Conservation (phyloP, 805 yeast genomes). For the Barnettozyma salicaria region DNA sequence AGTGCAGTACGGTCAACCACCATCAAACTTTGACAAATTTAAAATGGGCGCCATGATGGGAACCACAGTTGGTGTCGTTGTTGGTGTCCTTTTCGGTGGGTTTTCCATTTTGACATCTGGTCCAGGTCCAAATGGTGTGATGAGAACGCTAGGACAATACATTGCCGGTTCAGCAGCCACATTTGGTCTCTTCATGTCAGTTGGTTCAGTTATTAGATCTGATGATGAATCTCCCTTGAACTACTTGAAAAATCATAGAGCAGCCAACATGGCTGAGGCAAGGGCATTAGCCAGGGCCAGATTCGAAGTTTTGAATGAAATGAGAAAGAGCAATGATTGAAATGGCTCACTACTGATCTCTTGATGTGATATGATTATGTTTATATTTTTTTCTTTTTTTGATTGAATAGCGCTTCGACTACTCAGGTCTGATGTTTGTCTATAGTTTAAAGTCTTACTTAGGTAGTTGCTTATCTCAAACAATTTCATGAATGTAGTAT, state of each 20-base stretch:
- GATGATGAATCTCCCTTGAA: slow-evolving; percentile 35
- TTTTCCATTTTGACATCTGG: slow-evolving; percentile 87
- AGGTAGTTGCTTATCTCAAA: too few relatives aligned
- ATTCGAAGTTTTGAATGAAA: slow-evolving; percentile 27
- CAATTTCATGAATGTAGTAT: too few relatives aligned
- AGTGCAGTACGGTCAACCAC: slow-evolving; percentile 54
- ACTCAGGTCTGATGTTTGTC: not conserved
- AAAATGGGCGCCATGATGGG: slow-evolving; percentile 99
- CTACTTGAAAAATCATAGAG: slow-evolving; percentile 26
- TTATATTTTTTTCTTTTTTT: not conserved
- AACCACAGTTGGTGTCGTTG: slow-evolving; percentile 74
- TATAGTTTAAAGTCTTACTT: too few relatives aligned
- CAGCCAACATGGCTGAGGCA: slow-evolving; percentile 35
- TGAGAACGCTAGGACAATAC: slow-evolving; percentile 95
- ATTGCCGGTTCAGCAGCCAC: slow-evolving; percentile 96
- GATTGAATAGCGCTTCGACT: not conserved
- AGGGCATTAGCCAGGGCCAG: slow-evolving; percentile 39
- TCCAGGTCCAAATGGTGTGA: slow-evolving; percentile 97
- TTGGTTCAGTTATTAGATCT: slow-evolving; percentile 87
- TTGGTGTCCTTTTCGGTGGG: slow-evolving; percentile 93
- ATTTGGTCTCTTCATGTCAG: slow-evolving; percentile 92
- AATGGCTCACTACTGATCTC: not conserved
- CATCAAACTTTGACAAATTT: slow-evolving; percentile 90
- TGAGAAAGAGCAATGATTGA: slow-evolving; percentile 18
- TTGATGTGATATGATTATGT: slow-evolving; percentile 3